These are phyloP conservation scores for Hypholoma fasciculare DNA, from an alignment of 768 basidiomycete genomes.

Conservation along the genomic window DNA sequence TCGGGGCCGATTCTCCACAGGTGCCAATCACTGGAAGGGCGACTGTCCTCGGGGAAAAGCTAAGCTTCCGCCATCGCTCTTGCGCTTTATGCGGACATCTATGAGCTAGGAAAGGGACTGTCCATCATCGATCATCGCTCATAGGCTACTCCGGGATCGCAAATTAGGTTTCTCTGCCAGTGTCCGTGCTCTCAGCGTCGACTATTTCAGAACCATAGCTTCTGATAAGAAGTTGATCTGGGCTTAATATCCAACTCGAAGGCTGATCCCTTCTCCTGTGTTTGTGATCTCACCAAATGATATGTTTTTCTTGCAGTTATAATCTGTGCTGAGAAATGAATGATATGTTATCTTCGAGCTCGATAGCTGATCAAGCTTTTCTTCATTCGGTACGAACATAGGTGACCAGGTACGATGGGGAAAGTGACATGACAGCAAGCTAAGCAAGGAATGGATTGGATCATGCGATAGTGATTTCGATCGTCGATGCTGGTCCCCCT, in stretches of 20 bases:
- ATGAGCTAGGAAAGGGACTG: slow-evolving; percentile 5
- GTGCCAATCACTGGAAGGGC: slow-evolving; percentile 10
- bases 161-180: background rate
- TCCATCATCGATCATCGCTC: background rate
- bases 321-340: background rate
- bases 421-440: slow-evolving; percentile 50
- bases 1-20: slow-evolving; percentile 19
- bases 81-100: slow-evolving; percentile 9
- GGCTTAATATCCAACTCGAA: background rate
- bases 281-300: background rate
- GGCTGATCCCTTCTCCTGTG: background rate
- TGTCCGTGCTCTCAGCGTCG: background rate
- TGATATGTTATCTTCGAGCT: background rate
- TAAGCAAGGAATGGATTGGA: slow-evolving; percentile 28
- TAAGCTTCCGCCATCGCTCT: background rate
- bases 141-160: background rate
- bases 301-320: background rate
- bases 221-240: slow-evolving; percentile 11
- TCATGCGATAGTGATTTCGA: slow-evolving; percentile 29
- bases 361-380: background rate
- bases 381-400: background rate
- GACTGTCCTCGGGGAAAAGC: slow-evolving; percentile 13
- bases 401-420: slow-evolving; percentile 3
- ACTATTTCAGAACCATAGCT: background rate
- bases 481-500: slow-evolving; percentile 27